These are phyloP conservation scores for Mycena vitilis DNA, from an alignment of 768 basidiomycete species.

Conservation along the genomic window DNA sequence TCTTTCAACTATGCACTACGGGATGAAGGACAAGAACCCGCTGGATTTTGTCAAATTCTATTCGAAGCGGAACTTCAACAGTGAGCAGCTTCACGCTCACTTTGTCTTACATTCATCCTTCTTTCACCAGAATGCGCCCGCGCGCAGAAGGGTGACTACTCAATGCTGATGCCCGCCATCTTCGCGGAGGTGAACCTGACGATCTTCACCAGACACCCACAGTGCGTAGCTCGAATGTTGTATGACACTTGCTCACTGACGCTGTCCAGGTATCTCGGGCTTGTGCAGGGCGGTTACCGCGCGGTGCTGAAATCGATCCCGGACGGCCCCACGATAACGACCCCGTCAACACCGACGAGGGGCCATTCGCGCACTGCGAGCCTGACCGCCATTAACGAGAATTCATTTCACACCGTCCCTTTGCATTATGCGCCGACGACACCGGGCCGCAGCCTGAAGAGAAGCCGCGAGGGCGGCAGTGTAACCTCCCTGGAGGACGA, in stretches of 20 bases:
- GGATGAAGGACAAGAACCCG: conserved; percentile 78
- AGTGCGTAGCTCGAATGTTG: conserved; percentile 41
- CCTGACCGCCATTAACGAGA: conserved; percentile 48
- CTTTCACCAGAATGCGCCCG: conserved; percentile 51
- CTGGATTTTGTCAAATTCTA: conserved; percentile 79
- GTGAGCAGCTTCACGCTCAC: conserved; percentile 47
- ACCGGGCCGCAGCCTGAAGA: conserved; percentile 38
- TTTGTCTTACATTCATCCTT: not conserved
- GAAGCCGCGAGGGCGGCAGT: not conserved
- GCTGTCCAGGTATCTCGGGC: conserved; percentile 58
- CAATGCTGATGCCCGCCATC: conserved; percentile 68
- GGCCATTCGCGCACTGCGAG: conserved; percentile 41
- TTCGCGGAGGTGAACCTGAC: conserved; percentile 80
- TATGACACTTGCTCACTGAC: not conserved
- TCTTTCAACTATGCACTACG: conserved; percentile 77
- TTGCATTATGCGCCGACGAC: conserved; percentile 48
- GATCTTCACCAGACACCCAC: conserved; percentile 73
- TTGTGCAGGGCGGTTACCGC: conserved; percentile 79
- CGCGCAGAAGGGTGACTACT: conserved; percentile 69
- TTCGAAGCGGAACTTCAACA: conserved; percentile 68
- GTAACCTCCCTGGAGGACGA: conserved; percentile 1
- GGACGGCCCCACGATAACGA: conserved; percentile 32
- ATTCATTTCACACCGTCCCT: conserved; percentile 61
- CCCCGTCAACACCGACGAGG: conserved; percentile 47
- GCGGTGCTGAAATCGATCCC: conserved; percentile 47